A percentile compares a stretch with the other conserved stretches of the same genome.
Conservation (phyloP, 129 eudicot genomes). For the Rutidosis leptorrhynchoides region DNA sequence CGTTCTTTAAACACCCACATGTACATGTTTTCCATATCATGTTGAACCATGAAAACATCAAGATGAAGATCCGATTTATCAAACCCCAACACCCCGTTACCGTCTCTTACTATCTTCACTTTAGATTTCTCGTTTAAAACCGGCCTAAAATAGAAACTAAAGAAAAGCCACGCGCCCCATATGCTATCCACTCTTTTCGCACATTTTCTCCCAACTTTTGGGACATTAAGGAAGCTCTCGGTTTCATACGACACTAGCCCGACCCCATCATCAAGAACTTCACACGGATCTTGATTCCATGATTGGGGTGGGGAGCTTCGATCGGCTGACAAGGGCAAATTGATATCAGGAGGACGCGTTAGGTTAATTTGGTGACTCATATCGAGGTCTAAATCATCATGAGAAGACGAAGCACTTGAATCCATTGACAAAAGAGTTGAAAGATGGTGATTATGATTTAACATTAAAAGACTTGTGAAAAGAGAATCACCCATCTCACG, state of each 20-base stretch:
- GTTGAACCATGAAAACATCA: constrained; percentile 87
- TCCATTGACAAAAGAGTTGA: constrained; percentile 92
- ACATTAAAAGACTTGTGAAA: constrained; percentile 58
- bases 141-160: constrained; percentile 71
- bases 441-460: constrained; percentile 61
- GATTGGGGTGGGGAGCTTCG: constrained; percentile 65
- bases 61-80: constrained; percentile 75
- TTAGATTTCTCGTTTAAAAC: constrained; percentile 77
- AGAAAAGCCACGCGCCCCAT: constrained; percentile 96
- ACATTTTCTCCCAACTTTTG: constrained; percentile 64
- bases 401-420: constrained; percentile 86
- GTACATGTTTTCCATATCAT: constrained; percentile 95
- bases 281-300: constrained; percentile 60
- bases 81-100: constrained; percentile 72
- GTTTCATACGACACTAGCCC: constrained; percentile 66
- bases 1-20: constrained; percentile 94
- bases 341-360: constrained; percentile 79
- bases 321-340: constrained; percentile 69
- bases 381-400: constrained; percentile 77
- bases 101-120: constrained; percentile 52
- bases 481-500: constrained; percentile 78
- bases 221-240: constrained; percentile 51
- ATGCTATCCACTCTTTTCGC: constrained; percentile 79
- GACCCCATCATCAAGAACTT: constrained; percentile 71
- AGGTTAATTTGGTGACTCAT: constrained; percentile 68